phyloP scores from a whole-genome alignment of 73 alveolate genomes.

The Paramecium tetraurelia region DNA sequence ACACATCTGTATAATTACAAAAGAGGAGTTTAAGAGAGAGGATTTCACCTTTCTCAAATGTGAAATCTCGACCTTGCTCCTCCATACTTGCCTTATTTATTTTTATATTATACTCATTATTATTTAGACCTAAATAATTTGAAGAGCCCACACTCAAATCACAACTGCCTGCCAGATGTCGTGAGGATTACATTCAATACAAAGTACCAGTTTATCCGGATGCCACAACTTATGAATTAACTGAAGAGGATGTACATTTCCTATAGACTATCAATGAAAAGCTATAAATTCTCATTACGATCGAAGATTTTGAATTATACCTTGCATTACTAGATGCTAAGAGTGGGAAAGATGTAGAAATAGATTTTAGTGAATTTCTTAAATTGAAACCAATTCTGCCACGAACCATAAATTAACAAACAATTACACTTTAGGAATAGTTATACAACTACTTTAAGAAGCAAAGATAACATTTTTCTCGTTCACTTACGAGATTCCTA shows the following conservation, averaged over 20 bases:
- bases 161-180: background rate
- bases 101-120: conserved; percentile 2
- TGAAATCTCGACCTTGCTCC: background rate
- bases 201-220: conserved; percentile 1
- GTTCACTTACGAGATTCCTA: background rate
- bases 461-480: background rate
- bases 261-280: background rate
- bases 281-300: background rate
- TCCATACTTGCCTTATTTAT: background rate
- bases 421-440: background rate
- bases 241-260: conserved; percentile 1
- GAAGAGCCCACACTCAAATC: background rate
- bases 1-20: background rate
- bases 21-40: background rate
- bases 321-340: background rate
- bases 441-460: background rate
- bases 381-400: background rate
- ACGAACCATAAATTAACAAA: background rate
- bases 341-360: conserved; percentile 33
- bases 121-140: conserved; percentile 4
- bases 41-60: background rate
- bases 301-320: background rate
- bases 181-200: conserved; percentile 1
- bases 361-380: background rate
- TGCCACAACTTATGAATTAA: background rate